Conservation (phyloP, 2,329 filamentous ascomycete genomes). For the Cercospora zeina region DNA sequence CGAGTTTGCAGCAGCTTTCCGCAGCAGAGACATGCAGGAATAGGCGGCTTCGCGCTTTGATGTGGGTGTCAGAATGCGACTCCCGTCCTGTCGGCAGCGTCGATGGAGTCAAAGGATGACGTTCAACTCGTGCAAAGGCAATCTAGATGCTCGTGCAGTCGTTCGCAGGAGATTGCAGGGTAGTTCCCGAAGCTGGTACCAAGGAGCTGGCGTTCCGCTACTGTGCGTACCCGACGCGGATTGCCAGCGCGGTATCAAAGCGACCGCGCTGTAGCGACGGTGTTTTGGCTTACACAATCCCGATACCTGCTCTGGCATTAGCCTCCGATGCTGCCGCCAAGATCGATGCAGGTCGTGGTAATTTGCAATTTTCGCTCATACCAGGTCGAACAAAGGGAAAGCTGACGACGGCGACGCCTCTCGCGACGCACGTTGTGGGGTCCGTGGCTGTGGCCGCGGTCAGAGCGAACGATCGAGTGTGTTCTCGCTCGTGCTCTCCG, state of each 20-base stretch:
- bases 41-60: constrained; percentile 34
- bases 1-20: constrained; percentile 38
- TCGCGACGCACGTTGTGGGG: constrained; percentile 26
- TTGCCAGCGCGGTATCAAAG: constrained; percentile 35
- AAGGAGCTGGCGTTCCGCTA: constrained; percentile 38
- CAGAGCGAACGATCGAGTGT: constrained; percentile 27
- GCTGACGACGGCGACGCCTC: constrained; percentile 27
- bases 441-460: constrained; percentile 30
- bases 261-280: constrained; percentile 34
- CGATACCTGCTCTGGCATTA: constrained; percentile 29
- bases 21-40: constrained; percentile 39
- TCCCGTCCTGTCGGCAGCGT: constrained; percentile 24
- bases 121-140: constrained; percentile 27
- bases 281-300: constrained; percentile 32
- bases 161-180: constrained; percentile 45
- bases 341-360: constrained; percentile 24
- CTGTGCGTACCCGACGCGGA: constrained; percentile 37
- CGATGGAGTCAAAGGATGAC: constrained; percentile 29
- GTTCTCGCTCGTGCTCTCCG: constrained; percentile 21
- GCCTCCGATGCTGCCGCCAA: constrained; percentile 26
- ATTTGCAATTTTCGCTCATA: constrained; percentile 30
- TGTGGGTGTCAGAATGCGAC: constrained; percentile 33
- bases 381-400: constrained; percentile 32
- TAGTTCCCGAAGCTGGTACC: constrained; percentile 37
- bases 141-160: constrained; percentile 36